These are phyloP conservation scores for Circinella umbellata DNA, from an alignment of 371 early-diverging fungal species.

Conservation along the genomic window DNA sequence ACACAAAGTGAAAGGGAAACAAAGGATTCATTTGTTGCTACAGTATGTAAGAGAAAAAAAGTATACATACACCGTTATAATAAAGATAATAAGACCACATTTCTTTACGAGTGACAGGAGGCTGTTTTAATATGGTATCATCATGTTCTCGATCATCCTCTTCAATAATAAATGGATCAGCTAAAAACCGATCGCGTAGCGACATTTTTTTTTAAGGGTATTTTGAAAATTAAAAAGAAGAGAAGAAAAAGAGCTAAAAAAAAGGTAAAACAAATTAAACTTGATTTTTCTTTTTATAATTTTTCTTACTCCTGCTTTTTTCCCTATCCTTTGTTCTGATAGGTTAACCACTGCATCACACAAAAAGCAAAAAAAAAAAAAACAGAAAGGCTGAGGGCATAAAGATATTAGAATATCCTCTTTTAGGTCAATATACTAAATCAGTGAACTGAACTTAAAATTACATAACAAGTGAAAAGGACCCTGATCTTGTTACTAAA, in stretches of 20 bases:
- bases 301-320: too few relatives aligned
- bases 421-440: not conserved
- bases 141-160: not conserved
- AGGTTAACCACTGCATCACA: too few relatives aligned
- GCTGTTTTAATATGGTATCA: constrained; percentile 27
- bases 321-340: too few relatives aligned
- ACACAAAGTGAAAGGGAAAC: too few relatives aligned
- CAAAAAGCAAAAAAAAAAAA: too few relatives aligned
- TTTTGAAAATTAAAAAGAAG: not conserved
- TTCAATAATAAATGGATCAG: constrained; percentile 1
- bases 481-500: not conserved
- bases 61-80: constrained; percentile 45
- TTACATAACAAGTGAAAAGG: not conserved
- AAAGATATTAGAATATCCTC: not conserved
- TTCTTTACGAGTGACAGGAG: constrained; percentile 45
- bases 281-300: too few relatives aligned
- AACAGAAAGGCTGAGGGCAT: not conserved
- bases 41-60: not conserved
- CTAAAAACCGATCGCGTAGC: constrained; percentile 2
- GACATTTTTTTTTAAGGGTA: not conserved
- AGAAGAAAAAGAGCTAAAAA: not conserved
- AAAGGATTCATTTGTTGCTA: too few relatives aligned
- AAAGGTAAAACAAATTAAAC: not conserved
- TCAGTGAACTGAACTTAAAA: not conserved
- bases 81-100: constrained; percentile 56